Conservation (phyloP, 2,329 filamentous ascomycete genomes). For the Colletotrichum orchidophilum region DNA sequence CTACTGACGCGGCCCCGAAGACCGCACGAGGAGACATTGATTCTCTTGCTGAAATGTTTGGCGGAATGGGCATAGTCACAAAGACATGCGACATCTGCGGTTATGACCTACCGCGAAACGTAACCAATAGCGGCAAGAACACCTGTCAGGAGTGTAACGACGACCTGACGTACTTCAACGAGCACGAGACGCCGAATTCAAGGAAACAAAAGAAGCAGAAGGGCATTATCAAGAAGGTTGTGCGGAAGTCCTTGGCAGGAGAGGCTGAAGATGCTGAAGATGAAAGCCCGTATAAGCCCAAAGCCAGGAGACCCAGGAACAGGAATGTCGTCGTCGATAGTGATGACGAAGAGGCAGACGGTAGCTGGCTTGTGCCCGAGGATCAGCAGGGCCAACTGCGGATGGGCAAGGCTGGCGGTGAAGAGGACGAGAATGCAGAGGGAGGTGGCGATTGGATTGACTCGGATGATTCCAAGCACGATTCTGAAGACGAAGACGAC, state of each 20-base stretch:
- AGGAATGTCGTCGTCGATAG: constrained; percentile 71
- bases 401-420: constrained; percentile 83
- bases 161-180: constrained; percentile 74
- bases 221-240: constrained; percentile 38
- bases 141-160: constrained; percentile 78
- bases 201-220: constrained; percentile 51
- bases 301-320: constrained; percentile 53
- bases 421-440: constrained; percentile 88
- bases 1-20: constrained; percentile 59
- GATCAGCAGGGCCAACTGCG: constrained; percentile 67
- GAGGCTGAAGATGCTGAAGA: constrained; percentile 21
- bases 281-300: constrained; percentile 34
- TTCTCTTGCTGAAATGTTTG: constrained; percentile 85
- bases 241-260: constrained; percentile 34
- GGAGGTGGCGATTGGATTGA: constrained; percentile 83
- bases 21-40: constrained; percentile 75
- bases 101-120: constrained; percentile 66
- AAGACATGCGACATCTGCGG: constrained; percentile 89
- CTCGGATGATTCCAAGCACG: constrained; percentile 72
- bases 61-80: constrained; percentile 79
- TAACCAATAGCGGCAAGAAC: constrained; percentile 50
- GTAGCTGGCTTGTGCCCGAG: constrained; percentile 82
- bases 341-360: constrained; percentile 75
- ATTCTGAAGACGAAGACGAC: constrained; percentile 64
- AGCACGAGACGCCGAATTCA: constrained; percentile 52